These are phyloP conservation scores for Blastobotrys apis DNA, from an alignment of 1,139 yeast species.

Conservation along the genomic window DNA sequence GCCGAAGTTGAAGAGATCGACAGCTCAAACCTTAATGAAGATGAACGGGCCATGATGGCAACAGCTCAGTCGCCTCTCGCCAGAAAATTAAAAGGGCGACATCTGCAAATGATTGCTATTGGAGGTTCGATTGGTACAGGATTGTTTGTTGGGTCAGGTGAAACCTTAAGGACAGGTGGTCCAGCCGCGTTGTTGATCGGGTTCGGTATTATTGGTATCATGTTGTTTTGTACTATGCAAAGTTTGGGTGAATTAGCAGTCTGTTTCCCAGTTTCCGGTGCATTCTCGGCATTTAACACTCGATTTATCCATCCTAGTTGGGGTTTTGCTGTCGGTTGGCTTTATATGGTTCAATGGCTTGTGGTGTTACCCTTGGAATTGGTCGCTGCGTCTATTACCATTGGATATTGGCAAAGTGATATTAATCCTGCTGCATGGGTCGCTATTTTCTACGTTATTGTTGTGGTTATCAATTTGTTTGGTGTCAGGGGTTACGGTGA, in stretches of 20 bases:
- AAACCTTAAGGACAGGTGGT: conserved; percentile 60
- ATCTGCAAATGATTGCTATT: conserved; percentile 59
- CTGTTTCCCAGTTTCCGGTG: conserved; percentile 67
- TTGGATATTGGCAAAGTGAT: conserved; percentile 61
- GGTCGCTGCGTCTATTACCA: conserved; percentile 72
- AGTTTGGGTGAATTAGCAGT: conserved; percentile 76
- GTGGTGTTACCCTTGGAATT: conserved; percentile 73
- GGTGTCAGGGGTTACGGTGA: conserved; percentile 78
- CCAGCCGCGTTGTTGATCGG: conserved; percentile 71
- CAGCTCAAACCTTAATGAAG: conserved; percentile 22
- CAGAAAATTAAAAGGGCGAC: conserved; percentile 43
- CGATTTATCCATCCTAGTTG: conserved; percentile 66
- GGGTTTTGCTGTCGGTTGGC: conserved; percentile 79
- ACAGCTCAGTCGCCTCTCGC: conserved; percentile 33
- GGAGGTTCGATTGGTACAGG: conserved; percentile 79
- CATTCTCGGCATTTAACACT: conserved; percentile 62
- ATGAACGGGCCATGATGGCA: conserved; percentile 10
- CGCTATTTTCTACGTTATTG: conserved; percentile 55
- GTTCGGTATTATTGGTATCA: conserved; percentile 59
- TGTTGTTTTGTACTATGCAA: conserved; percentile 63
- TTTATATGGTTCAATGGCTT: conserved; percentile 76
- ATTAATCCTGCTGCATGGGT: conserved; percentile 64
- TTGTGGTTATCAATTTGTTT: conserved; percentile 56
- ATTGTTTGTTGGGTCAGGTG: conserved; percentile 64
- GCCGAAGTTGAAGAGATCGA: conserved; percentile 35